Percentiles rank a stretch among this genome's conserved stretches.
phyloP scores from a whole-genome alignment of 768 basidiomycete species.

The Chlorophyllum brunneum region DNA sequence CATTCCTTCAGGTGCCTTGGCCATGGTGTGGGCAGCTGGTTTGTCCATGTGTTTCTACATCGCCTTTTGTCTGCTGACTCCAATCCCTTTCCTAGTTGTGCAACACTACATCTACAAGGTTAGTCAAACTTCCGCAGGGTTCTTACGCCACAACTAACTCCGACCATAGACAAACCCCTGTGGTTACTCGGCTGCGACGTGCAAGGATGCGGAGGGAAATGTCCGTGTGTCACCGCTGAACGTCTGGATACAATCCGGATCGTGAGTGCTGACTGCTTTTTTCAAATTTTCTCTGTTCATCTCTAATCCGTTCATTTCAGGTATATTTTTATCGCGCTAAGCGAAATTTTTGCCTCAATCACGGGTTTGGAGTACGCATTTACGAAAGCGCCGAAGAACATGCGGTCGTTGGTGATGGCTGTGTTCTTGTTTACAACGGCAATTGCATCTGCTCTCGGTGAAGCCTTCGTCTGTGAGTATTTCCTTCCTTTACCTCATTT shows the following conservation, averaged over 20 bases:
- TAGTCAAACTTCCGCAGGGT: background rate
- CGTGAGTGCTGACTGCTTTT: conserved; percentile 26
- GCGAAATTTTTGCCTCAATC: conserved; percentile 79
- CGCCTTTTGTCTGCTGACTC: background rate
- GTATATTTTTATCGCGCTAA: conserved; percentile 63
- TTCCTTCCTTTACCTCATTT: background rate
- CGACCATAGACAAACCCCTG: conserved; percentile 23
- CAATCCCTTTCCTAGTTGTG: conserved; percentile 38
- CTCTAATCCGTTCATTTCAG: conserved; percentile 22
- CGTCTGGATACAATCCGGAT: conserved; percentile 75
- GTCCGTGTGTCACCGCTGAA: conserved; percentile 52
- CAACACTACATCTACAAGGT: conserved; percentile 73
- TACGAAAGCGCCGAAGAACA: conserved; percentile 83
- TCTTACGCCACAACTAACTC: conserved; percentile 24
- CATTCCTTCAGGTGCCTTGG: conserved; percentile 25
- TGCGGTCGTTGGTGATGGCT: conserved; percentile 83
- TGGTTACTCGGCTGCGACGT: conserved; percentile 6
- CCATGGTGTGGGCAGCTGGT: conserved; percentile 65
- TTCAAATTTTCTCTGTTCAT: background rate
- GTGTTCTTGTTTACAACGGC: conserved; percentile 59
- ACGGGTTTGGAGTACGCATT: conserved; percentile 85
- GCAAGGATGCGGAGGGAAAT: conserved; percentile 2
- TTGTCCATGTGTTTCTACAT: background rate
- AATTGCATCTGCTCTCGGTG: conserved; percentile 48
- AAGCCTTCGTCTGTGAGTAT: conserved; percentile 66